Evolutionary conservation across 768 basidiomycete species (phyloP).

Genomic region (Tylopilus intermedius): DNA sequence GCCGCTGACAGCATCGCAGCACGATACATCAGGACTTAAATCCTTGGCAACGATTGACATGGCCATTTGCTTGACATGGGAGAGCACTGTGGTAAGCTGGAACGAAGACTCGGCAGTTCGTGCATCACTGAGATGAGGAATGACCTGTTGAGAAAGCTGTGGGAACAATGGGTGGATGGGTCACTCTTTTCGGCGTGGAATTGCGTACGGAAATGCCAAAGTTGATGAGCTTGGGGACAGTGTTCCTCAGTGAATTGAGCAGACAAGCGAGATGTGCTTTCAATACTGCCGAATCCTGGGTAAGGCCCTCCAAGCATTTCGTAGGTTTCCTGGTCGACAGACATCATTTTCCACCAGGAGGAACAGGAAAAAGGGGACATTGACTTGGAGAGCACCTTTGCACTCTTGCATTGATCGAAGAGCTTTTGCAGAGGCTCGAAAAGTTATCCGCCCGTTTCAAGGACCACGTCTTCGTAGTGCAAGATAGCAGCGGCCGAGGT

Average conservation of each 20-base stretch:
- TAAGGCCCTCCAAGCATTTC: slow-evolving; percentile 77
- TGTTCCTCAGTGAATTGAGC: slow-evolving; percentile 63
- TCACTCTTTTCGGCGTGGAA: background rate
- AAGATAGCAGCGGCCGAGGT: slow-evolving; percentile 72
- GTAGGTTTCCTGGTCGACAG: slow-evolving; percentile 69
- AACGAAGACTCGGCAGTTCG: slow-evolving; percentile 75
- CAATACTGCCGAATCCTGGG: slow-evolving; percentile 64
- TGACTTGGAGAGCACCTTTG: slow-evolving; percentile 76
- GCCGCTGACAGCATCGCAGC: slow-evolving; percentile 74
- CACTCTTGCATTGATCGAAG: slow-evolving; percentile 75
- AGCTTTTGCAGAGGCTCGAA: slow-evolving; percentile 79
- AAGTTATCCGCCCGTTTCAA: slow-evolving; percentile 73
- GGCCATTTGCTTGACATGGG: slow-evolving; percentile 70
- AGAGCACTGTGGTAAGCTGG: slow-evolving; percentile 65
- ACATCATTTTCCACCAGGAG: slow-evolving; percentile 1
- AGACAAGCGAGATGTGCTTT: slow-evolving; percentile 67
- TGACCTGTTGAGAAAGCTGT: slow-evolving; percentile 85
- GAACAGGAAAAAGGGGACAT: slow-evolving; percentile 17
- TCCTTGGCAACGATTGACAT: slow-evolving; percentile 64
- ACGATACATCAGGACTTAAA: slow-evolving; percentile 56
- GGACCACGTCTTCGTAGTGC: slow-evolving; percentile 70
- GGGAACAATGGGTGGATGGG: background rate
- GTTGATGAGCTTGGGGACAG: slow-evolving; percentile 78
- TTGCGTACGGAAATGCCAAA: slow-evolving; percentile 78
- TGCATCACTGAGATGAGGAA: slow-evolving; percentile 79